Base-by-base conservation (phyloP, 495 filamentous ascomycete genomes). In the Xylaria intraflava region DNA sequence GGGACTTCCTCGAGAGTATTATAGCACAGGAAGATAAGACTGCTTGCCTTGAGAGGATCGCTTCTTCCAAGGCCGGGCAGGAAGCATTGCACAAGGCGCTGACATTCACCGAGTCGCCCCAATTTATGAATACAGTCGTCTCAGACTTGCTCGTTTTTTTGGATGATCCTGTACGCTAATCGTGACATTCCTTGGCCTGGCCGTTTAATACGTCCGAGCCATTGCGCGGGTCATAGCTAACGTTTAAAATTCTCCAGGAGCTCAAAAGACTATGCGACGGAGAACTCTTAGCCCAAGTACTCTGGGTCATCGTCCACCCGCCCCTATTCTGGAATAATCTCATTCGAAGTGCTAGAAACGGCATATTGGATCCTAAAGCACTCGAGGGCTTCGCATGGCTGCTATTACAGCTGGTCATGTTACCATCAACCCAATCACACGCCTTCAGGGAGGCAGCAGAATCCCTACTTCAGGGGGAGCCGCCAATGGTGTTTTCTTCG, bases 301-400 rank as follows among this genome's bases (percentile, higher is more conserved):
- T 88, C 4, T 51, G 69, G 8, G 56, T 63, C 14, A 72, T 87
- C 6, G 68, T 78, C 0, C 71, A 84, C 17, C 85, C 86, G 0
- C 81, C 80, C 0, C 74, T 77, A 0, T 73, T 88, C 26, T 88
- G 84, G 84, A 69, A 79, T 41, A 69, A 74, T 0, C 66, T 86
- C 6, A 35, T 80, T n/a, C 50, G 71, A 0, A 59, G 78, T 0
- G 77, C 77, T 48, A 57, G 57, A 3, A 55, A 54, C 0, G 49
- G 65, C 14, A 35, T 64, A 3, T 67, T 88, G 20, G 59, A 70
- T 0, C 46, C 67, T 3, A 52, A 68, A 14, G 69, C 69, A 0
- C 55, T 72, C 1, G 62, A 73, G 1, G 67, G 72, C 0, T 83
- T 88, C 48, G 74, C 73, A 4, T 88, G 85, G 82, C 61, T 89